These are phyloP conservation scores for Baorangia bicolor DNA, from an alignment of 768 basidiomycete species.

Conservation along the genomic window DNA sequence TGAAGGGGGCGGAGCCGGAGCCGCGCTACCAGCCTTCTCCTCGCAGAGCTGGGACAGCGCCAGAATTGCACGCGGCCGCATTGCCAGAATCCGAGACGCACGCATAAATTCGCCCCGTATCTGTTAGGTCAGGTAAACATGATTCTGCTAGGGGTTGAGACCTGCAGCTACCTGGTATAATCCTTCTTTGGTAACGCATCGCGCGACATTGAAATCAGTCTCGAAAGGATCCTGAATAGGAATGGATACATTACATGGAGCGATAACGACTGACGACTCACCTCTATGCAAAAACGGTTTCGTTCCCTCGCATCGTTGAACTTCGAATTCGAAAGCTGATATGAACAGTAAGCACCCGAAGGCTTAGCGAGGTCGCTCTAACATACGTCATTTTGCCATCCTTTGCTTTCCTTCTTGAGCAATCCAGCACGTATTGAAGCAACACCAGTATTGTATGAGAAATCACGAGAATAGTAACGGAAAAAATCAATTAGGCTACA, in stretches of 20 bases:
- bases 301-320: slow-evolving; percentile 78
- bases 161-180: slow-evolving; percentile 71
- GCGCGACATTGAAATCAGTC: slow-evolving; percentile 91
- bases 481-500: slow-evolving; percentile 94
- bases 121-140: slow-evolving; percentile 41
- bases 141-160: background rate
- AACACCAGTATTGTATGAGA: slow-evolving; percentile 87
- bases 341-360: slow-evolving; percentile 7
- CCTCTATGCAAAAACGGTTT: slow-evolving; percentile 96
- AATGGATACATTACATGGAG: background rate
- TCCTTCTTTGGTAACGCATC: slow-evolving; percentile 96
- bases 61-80: slow-evolving; percentile 74
- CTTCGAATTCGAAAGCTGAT: slow-evolving; percentile 49
- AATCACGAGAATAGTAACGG: slow-evolving; percentile 93
- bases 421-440: slow-evolving; percentile 88
- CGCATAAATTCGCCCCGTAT: slow-evolving; percentile 99
- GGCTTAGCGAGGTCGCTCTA: background rate
- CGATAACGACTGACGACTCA: slow-evolving; percentile 32
- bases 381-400: slow-evolving; percentile 91
- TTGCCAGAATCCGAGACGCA: slow-evolving; percentile 79
- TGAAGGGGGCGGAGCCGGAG: slow-evolving; percentile 39
- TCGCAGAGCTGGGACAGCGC: slow-evolving; percentile 90
- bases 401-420: slow-evolving; percentile 87
- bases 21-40: slow-evolving; percentile 63
- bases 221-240: slow-evolving; percentile 88